Evolutionary conservation across 1,284 basidiomycete species (phyloP).

Genomic region (Irpex lacteus): DNA sequence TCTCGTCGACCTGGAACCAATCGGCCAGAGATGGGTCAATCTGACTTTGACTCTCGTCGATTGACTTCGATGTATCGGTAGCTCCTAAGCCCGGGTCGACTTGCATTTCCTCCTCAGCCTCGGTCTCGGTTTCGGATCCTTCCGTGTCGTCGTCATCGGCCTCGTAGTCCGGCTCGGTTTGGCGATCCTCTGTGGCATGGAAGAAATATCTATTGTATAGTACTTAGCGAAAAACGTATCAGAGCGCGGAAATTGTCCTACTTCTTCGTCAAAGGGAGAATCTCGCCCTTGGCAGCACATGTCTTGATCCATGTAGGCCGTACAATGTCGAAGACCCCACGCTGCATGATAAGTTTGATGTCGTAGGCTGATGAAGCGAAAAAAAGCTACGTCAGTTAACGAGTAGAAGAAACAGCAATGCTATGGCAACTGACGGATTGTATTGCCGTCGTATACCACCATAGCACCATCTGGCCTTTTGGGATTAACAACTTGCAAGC

Average conservation of each 20-base stretch:
- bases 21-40: constrained; percentile 51
- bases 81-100: neutral
- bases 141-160: constrained; percentile 27
- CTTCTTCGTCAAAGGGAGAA: constrained; percentile 67
- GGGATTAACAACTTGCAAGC: constrained; percentile 59
- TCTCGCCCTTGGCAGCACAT: constrained; percentile 58
- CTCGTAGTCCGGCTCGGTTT: constrained; percentile 30
- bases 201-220: constrained; percentile 63
- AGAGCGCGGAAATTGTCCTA: constrained; percentile 28
- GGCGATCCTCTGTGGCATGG: constrained; percentile 50
- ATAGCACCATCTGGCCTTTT: constrained; percentile 41
- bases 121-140: constrained; percentile 14
- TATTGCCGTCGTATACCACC: constrained; percentile 65
- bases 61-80: constrained; percentile 19
- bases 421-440: constrained; percentile 46
- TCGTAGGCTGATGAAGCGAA: constrained; percentile 51
- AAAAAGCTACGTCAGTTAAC: neutral
- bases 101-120: constrained; percentile 16
- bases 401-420: neutral
- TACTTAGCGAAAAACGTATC: neutral
- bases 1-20: constrained; percentile 57
- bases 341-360: constrained; percentile 61
- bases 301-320: constrained; percentile 81
- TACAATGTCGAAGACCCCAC: constrained; percentile 66
- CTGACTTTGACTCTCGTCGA: neutral